Conservation (phyloP, 148 eudicot genomes). For the Fallopia convolvulus region DNA sequence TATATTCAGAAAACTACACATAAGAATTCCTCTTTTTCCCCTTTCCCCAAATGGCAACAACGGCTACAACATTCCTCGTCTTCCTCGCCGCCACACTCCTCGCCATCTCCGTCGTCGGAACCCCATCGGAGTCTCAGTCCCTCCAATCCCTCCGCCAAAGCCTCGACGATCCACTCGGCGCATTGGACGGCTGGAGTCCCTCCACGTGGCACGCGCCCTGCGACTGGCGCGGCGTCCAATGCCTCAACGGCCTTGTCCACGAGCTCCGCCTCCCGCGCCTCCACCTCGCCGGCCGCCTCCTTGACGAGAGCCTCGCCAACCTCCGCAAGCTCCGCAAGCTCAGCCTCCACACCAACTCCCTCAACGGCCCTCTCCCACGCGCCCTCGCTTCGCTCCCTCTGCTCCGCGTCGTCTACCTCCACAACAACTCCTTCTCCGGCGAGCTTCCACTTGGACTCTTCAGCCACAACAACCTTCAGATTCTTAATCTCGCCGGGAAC, state of each 20-base stretch:
- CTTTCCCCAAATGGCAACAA: conserved; percentile 9
- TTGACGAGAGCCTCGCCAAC: conserved; percentile 21
- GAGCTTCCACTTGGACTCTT: conserved; percentile 19
- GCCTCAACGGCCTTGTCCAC: conserved; percentile 19
- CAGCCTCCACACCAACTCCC: conserved; percentile 49
- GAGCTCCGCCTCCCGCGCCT: conserved; percentile 42
- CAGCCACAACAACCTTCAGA: conserved; percentile 28
- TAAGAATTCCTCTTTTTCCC: neutral
- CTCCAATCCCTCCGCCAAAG: conserved; percentile 14
- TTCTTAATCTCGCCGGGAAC: conserved; percentile 33
- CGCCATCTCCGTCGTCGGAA: conserved; percentile 4
- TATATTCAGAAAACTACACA: neutral
- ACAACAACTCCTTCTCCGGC: conserved; percentile 39
- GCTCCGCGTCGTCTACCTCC: conserved; percentile 38
- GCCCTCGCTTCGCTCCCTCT: conserved; percentile 28
- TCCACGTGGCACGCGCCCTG: conserved; percentile 17
- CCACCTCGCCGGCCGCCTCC: conserved; percentile 34
- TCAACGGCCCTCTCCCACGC: conserved; percentile 38
- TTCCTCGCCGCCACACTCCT: neutral
- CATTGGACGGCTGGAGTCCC: conserved; percentile 22
- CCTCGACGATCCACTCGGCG: conserved; percentile 20
- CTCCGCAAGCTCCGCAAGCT: conserved; percentile 38
- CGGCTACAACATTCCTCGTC: conserved; percentile 7
- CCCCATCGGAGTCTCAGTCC: conserved; percentile 15
- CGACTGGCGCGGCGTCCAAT: conserved; percentile 33